A percentile compares a stretch with the other conserved stretches of the same genome.
These are phyloP conservation scores for Fusarium humuli DNA, from an alignment of 2,329 filamentous ascomycete species.

Conservation along the genomic window DNA sequence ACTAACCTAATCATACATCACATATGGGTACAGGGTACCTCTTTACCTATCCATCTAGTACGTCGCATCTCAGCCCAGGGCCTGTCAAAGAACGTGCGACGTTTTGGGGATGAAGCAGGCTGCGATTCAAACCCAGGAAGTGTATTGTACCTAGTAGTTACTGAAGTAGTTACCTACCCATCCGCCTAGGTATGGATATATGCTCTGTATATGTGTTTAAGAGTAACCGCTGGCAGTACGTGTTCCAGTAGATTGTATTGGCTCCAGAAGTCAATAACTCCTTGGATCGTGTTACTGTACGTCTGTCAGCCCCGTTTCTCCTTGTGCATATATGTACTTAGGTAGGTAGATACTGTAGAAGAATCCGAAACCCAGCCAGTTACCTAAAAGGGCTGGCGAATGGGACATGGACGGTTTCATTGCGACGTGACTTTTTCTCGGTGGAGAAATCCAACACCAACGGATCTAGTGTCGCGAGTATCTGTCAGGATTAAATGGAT, in stretches of 20 bases:
- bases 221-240: neutral
- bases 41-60: slow-evolving; percentile 1
- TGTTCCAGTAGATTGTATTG: too few species aligned
- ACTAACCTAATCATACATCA: neutral
- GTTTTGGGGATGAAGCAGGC: neutral
- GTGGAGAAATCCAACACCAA: slow-evolving; percentile 29
- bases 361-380: slow-evolving; percentile 29
- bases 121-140: neutral
- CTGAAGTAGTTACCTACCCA: neutral
- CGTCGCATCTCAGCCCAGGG: slow-evolving; percentile 1
- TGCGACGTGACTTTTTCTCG: slow-evolving; percentile 29
- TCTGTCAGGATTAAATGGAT: neutral
- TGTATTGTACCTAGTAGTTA: neutral
- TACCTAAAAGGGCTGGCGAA: slow-evolving; percentile 31
- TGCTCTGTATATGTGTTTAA: too few species aligned
- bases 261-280: too few species aligned
- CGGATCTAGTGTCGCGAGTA: neutral
- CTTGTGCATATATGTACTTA: slow-evolving; percentile 12
- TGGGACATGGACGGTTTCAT: slow-evolving; percentile 34
- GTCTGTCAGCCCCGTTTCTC: slow-evolving; percentile 24
- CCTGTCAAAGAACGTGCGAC: slow-evolving; percentile 3
- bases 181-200: too few species aligned
- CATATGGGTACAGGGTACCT: too few species aligned
- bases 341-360: slow-evolving; percentile 6
- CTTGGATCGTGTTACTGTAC: neutral